Percentiles rank a stretch among this genome's conserved stretches.
phyloP scores from a whole-genome alignment of 2,329 filamentous ascomycete genomes.

The Periconia sp. region DNA sequence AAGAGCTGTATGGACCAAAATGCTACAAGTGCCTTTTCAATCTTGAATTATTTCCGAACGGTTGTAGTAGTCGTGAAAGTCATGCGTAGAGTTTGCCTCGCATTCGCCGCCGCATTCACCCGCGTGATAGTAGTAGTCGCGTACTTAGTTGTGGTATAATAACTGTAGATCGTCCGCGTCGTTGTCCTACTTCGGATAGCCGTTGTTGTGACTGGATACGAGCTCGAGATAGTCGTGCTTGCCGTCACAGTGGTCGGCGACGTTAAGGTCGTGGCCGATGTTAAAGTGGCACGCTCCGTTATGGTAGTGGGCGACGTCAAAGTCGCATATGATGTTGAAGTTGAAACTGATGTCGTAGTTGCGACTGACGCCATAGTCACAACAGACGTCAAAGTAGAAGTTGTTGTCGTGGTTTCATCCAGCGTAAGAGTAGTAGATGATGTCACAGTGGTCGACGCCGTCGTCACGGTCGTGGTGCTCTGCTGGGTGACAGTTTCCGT shows the following conservation, averaged over 20 bases:
- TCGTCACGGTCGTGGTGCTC: neutral
- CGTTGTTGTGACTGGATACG: no score
- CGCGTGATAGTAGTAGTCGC: neutral
- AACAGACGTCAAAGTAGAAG: neutral
- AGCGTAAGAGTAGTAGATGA: neutral
- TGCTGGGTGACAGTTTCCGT: neutral
- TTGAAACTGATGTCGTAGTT: no score
- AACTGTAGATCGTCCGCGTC: neutral
- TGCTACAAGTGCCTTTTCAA: no score
- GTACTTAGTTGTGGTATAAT: neutral
- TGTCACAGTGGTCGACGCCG: constrained; percentile 1
- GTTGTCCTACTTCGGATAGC: no score
- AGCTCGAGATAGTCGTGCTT: no score
- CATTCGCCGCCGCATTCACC: neutral
- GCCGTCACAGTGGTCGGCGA: no score
- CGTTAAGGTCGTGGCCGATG: no score
- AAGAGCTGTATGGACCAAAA: no score
- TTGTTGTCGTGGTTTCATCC: neutral
- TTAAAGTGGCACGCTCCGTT: no score
- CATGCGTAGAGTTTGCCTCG: neutral
- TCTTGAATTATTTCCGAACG: no score
- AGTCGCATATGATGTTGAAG: no score
- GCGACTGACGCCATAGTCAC: neutral
- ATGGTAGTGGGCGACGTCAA: no score
- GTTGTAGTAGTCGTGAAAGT: neutral